Conservation (phyloP, 2,329 filamentous ascomycete species). For the Catunica adiposa region DNA sequence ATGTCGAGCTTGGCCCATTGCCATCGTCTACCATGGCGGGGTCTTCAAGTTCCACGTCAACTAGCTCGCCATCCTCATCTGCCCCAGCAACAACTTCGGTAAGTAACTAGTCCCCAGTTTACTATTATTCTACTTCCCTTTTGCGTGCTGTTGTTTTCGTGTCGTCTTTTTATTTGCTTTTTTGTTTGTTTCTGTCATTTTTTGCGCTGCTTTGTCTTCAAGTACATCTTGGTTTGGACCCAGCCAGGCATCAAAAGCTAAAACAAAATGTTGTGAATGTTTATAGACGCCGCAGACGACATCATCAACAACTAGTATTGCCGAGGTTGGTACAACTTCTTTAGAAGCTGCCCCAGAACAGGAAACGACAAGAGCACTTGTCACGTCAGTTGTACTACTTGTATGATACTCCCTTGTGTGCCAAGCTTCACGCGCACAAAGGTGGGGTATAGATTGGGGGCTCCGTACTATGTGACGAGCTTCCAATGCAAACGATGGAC, state of each 20-base stretch:
- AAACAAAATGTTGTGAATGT: slow-evolving; percentile 4
- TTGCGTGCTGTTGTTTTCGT: slow-evolving; percentile 5
- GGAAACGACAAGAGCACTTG: not conserved
- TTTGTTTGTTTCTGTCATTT: not conserved
- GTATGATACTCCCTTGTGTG: not conserved
- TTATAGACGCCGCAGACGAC: not conserved
- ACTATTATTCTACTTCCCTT: not conserved
- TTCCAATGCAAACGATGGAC: not conserved
- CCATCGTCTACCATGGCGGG: slow-evolving; percentile 9
- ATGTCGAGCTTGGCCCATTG: slow-evolving; percentile 34
- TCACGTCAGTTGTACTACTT: slow-evolving; percentile 16
- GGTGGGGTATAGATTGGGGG: not conserved
- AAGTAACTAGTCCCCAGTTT: not conserved
- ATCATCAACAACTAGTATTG: slow-evolving; percentile 1
- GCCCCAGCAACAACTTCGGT: slow-evolving; percentile 5
- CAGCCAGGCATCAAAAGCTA: slow-evolving; percentile 7
- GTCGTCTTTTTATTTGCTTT: slow-evolving; percentile 2
- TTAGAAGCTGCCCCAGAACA: not conserved
- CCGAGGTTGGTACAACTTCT: slow-evolving; percentile 8
- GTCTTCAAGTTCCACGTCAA: slow-evolving; percentile 16
- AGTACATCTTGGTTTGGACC: slow-evolving; percentile 5
- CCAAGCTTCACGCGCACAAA: not conserved
- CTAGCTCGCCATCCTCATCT: slow-evolving; percentile 13
- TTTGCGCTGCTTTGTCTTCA: slow-evolving; percentile 5
- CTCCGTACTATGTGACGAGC: not conserved